Evolutionary conservation across 192 early-diverging fungal genomes (phyloP).

Genomic region (Thamnidium elegans): DNA sequence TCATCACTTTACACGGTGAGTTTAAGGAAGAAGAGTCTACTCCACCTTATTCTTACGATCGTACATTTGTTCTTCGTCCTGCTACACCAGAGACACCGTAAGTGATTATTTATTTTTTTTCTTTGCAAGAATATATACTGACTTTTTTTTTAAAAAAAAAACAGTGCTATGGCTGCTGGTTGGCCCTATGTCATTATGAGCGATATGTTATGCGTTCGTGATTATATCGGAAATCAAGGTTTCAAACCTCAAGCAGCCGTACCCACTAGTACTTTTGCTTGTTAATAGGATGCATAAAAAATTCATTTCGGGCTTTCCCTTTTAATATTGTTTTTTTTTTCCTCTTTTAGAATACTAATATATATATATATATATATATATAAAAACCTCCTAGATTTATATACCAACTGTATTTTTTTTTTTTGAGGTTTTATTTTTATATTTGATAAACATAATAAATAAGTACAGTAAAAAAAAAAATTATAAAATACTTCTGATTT

Average conservation of each 20-base stretch:
- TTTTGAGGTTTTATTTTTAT: too few relatives aligned
- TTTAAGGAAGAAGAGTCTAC: slow-evolving; percentile 28
- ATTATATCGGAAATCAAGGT: slow-evolving; percentile 30
- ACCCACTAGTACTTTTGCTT: slow-evolving; percentile 16
- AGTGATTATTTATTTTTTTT: neutral
- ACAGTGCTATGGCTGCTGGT: slow-evolving; percentile 27
- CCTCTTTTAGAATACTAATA: too few relatives aligned
- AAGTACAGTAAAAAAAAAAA: too few relatives aligned
- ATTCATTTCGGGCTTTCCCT: too few relatives aligned
- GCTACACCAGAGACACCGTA: slow-evolving; percentile 34
- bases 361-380: too few relatives aligned
- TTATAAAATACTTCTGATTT: too few relatives aligned
- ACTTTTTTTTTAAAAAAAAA: neutral
- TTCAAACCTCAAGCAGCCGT: slow-evolving; percentile 10
- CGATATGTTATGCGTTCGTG: slow-evolving; percentile 26
- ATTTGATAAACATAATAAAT: too few relatives aligned
- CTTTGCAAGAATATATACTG: neutral
- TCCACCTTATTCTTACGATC: slow-evolving; percentile 41
- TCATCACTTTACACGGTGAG: slow-evolving; percentile 34
- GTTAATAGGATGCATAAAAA: slow-evolving; percentile 2
- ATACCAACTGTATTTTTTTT: too few relatives aligned
- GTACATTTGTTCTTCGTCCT: slow-evolving; percentile 46
- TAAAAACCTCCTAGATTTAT: too few relatives aligned
- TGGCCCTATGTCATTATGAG: slow-evolving; percentile 33
- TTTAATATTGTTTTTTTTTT: too few relatives aligned